Percentiles rank a stretch among this genome's conserved stretches.
These are phyloP conservation scores for Pseudoscleropodium purum DNA, from an alignment of 225 moss, liverwort and hornwort genomes.

Conservation along the genomic window DNA sequence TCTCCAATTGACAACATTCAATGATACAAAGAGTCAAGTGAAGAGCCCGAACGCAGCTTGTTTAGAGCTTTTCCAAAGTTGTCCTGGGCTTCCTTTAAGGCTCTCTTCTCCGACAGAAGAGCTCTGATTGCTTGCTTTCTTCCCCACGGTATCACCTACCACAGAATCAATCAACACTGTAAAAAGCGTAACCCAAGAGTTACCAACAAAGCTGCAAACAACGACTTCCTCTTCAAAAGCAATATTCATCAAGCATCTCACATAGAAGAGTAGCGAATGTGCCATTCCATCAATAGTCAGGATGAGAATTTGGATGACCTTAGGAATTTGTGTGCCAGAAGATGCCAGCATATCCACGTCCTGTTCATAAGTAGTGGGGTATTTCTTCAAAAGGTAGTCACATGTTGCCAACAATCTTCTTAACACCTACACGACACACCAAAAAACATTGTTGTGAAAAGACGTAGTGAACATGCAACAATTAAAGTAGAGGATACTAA, in stretches of 20 bases:
- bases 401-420: constrained; percentile 68
- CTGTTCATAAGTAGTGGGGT: constrained; percentile 63
- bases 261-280: not conserved
- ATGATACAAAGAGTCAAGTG: constrained; percentile 34
- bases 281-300: not conserved
- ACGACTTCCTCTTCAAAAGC: not conserved
- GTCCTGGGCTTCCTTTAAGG: constrained; percentile 46
- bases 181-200: not conserved
- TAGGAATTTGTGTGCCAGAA: not conserved
- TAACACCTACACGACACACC: constrained; percentile 37
- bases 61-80: constrained; percentile 21
- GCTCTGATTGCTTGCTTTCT: constrained; percentile 70
- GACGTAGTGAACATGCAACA: not conserved
- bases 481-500: not conserved
- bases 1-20: not conserved
- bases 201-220: not conserved
- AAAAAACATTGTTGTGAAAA: not conserved
- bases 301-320: not conserved
- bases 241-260: not conserved
- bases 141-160: constrained; percentile 66
- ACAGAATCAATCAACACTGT: not conserved
- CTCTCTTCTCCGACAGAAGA: constrained; percentile 72
- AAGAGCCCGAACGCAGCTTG: constrained; percentile 37
- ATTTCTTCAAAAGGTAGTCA: constrained; percentile 51
- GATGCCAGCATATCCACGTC: constrained; percentile 30